Percentiles rank a stretch among this genome's conserved stretches.
phyloP scores from a whole-genome alignment of 768 basidiomycete genomes.

The Panaeolus papilionaceus region DNA sequence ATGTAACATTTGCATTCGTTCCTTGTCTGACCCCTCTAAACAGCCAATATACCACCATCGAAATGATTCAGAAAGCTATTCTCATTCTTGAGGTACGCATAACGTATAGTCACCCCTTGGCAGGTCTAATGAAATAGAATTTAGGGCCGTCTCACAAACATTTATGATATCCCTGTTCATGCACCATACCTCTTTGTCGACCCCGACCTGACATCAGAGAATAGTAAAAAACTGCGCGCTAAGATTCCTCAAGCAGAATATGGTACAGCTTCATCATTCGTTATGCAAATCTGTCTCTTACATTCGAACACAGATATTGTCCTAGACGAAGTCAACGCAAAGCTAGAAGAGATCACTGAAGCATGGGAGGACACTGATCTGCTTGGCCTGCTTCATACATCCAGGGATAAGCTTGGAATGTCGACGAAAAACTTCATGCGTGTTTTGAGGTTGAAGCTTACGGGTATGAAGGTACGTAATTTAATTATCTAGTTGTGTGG shows the following conservation, averaged over 20 bases:
- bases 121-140: neutral
- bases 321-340: conserved; percentile 36
- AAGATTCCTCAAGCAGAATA: conserved; percentile 48
- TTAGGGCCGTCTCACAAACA: conserved; percentile 72
- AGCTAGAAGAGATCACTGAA: conserved; percentile 37
- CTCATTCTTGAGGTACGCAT: conserved; percentile 58
- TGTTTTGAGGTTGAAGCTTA: conserved; percentile 77
- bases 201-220: conserved; percentile 61
- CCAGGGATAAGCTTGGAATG: conserved; percentile 39
- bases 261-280: conserved; percentile 38
- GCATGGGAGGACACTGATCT: conserved; percentile 43
- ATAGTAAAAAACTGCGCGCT: conserved; percentile 60
- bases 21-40: conserved; percentile 8
- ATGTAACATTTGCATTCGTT: conserved; percentile 1
- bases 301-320: conserved; percentile 35
- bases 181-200: conserved; percentile 83
- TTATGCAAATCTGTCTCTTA: conserved; percentile 16
- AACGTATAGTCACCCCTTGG: neutral
- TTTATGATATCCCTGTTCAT: conserved; percentile 72
- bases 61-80: conserved; percentile 71
- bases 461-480: conserved; percentile 77
- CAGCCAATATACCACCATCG: conserved; percentile 55
- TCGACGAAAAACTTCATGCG: conserved; percentile 59
- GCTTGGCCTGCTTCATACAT: conserved; percentile 44
- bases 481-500: neutral